phyloP scores from a whole-genome alignment of 345 rosid genomes.

The Theobroma cacao region DNA sequence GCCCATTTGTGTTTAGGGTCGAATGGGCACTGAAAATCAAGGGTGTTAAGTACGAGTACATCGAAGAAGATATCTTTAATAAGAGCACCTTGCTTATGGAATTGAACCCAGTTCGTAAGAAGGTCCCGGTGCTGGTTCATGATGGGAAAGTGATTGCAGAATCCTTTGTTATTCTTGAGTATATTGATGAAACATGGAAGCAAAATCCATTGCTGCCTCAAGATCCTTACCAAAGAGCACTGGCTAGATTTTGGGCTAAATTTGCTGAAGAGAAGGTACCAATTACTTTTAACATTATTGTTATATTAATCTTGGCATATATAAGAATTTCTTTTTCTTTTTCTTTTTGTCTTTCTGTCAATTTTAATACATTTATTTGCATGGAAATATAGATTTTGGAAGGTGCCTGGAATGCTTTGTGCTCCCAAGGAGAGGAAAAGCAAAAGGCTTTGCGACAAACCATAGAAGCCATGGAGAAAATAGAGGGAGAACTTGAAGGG shows the following conservation, averaged over 20 bases:
- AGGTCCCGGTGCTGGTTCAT: slow-evolving; percentile 9
- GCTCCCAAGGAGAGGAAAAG: neutral
- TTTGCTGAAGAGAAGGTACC: slow-evolving; percentile 27
- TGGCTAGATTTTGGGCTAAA: slow-evolving; percentile 37
- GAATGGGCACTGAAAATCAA: slow-evolving; percentile 21
- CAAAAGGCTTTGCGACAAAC: neutral
- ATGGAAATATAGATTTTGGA: neutral
- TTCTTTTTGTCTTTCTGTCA: neutral
- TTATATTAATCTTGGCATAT: neutral
- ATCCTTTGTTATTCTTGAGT: slow-evolving; percentile 21
- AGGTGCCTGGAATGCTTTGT: neutral
- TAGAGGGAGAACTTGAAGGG: neutral
- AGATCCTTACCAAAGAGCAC: slow-evolving; percentile 35
- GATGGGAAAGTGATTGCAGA: slow-evolving; percentile 8
- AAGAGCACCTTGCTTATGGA: slow-evolving; percentile 16
- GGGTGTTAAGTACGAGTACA: slow-evolving; percentile 21
- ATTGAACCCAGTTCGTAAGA: slow-evolving; percentile 15
- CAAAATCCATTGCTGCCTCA: slow-evolving; percentile 30
- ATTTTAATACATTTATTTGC: neutral
- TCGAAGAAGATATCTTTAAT: slow-evolving; percentile 22
- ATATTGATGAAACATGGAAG: slow-evolving; percentile 38
- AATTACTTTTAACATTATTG: too few relatives aligned
- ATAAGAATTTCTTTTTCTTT: too few relatives aligned
- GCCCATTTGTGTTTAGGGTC: slow-evolving; percentile 15
- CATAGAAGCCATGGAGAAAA: neutral